Evolutionary conservation across 345 rosid genomes (phyloP).

Genomic region (Diplotaxis tenuifolia): DNA sequence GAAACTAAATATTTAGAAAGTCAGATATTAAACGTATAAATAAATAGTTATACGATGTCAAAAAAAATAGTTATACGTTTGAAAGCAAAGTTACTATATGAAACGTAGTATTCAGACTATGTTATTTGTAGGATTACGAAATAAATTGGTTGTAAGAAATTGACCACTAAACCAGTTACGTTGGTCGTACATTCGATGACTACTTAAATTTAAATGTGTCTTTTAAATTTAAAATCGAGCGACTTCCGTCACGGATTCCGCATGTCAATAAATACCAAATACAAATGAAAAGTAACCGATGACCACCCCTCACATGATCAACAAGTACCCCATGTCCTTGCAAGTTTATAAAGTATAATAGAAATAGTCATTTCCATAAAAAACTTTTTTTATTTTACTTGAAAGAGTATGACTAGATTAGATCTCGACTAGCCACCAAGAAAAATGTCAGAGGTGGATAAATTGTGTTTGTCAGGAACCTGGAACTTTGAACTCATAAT

Average conservation of each 20-base stretch:
- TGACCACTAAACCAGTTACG: constrained; percentile 20
- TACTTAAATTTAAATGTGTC: neutral
- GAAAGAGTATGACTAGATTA: constrained; percentile 1
- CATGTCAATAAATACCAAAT: constrained; percentile 33
- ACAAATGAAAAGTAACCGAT: constrained; percentile 10
- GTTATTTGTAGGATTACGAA: too few relatives aligned
- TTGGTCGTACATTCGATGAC: constrained; percentile 24
- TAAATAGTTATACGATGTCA: too few relatives aligned
- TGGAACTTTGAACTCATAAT: neutral
- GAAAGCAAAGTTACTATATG: too few relatives aligned
- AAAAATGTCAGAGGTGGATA: neutral
- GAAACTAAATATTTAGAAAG: too few relatives aligned
- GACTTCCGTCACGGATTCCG: constrained; percentile 19
- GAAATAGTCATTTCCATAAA: neutral
- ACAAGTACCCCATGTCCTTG: neutral
- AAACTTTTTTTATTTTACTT: too few relatives aligned
- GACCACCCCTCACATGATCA: constrained; percentile 14
- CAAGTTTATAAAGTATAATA: neutral
- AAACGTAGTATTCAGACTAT: too few relatives aligned
- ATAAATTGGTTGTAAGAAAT: neutral
- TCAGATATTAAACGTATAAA: too few relatives aligned
- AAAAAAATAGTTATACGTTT: too few relatives aligned
- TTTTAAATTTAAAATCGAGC: neutral
- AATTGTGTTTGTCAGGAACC: neutral
- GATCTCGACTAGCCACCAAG: neutral